phyloP scores from a whole-genome alignment of 345 rosid species.

The Melaleuca alternifolia region DNA sequence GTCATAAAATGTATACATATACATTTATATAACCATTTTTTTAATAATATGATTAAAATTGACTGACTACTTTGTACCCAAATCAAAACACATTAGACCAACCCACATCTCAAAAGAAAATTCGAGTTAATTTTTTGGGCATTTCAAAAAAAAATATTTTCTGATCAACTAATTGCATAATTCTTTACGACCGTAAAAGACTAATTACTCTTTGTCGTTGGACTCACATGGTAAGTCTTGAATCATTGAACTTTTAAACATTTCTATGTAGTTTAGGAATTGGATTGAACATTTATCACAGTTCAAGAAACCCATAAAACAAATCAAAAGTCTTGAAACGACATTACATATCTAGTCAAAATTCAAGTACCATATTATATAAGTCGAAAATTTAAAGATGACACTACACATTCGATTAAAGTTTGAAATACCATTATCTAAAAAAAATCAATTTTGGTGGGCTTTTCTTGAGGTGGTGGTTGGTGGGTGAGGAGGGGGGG shows the following conservation, averaged over 20 bases:
- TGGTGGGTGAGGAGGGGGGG: not conserved
- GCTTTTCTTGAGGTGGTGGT: not conserved
- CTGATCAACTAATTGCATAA: not conserved
- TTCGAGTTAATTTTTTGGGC: not conserved
- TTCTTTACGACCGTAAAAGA: too few relatives aligned
- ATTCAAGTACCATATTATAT: fast-evolving
- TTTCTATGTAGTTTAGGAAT: too few relatives aligned
- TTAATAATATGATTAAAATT: not conserved
- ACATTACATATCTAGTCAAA: not conserved
- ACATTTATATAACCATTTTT: not conserved
- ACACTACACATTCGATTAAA: fast-evolving
- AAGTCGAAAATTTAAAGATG: not conserved
- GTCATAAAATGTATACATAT: too few relatives aligned
- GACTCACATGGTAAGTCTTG: not conserved
- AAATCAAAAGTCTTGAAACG: not conserved
- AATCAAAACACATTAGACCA: not conserved
- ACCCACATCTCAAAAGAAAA: not conserved
- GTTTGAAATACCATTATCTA: fast-evolving
- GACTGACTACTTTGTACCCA: not conserved
- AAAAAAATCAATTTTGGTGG: not conserved
- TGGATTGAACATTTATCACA: too few relatives aligned
- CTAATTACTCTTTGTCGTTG: too few relatives aligned
- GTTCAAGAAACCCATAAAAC: too few relatives aligned
- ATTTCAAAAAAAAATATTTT: not conserved
- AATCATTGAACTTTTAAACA: too few relatives aligned